phyloP scores from a whole-genome alignment of 352 stramenopile genomes.

The Phytopythium kandeliae region DNA sequence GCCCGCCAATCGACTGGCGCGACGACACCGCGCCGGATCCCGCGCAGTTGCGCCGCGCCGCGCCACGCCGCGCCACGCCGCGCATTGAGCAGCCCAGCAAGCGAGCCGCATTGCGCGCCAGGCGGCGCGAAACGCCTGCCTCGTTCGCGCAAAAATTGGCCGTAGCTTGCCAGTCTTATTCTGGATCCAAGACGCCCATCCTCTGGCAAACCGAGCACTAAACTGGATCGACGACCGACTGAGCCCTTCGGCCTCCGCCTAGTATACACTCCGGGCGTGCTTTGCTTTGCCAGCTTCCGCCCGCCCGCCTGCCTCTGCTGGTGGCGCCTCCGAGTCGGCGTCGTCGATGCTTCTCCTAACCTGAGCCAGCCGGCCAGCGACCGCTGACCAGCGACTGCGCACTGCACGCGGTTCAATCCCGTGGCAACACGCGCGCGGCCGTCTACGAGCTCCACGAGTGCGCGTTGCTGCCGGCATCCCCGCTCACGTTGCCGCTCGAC shows the following conservation, averaged over 20 bases:
- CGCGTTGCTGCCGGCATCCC: conserved; percentile 43
- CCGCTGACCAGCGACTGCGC: neutral
- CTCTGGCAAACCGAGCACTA: neutral
- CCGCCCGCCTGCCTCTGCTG: neutral
- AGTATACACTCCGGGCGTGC: conserved; percentile 4
- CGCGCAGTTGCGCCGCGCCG: too few species aligned
- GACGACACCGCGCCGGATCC: too few species aligned
- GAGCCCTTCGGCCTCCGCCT: neutral
- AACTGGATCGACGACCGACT: neutral
- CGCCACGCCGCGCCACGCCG: too few species aligned
- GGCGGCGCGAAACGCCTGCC: neutral
- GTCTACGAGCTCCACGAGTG: conserved; percentile 78
- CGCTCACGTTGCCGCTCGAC: conserved; percentile 29
- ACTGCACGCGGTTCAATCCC: conserved; percentile 8
- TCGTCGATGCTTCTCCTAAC: conserved; percentile 4
- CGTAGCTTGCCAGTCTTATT: neutral
- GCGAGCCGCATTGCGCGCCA: too few species aligned
- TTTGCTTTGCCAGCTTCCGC: neutral
- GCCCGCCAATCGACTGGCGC: too few species aligned
- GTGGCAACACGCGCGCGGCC: conserved; percentile 6
- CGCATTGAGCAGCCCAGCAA: too few species aligned
- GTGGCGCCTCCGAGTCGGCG: neutral
- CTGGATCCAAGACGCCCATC: neutral
- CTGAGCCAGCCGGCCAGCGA: neutral
- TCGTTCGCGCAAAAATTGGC: conserved; percentile 2